Evolutionary conservation across 495 filamentous ascomycete species (phyloP), one percentile per base, ranked within the genome.

Genomic region (Xylaria telfairii): DNA sequence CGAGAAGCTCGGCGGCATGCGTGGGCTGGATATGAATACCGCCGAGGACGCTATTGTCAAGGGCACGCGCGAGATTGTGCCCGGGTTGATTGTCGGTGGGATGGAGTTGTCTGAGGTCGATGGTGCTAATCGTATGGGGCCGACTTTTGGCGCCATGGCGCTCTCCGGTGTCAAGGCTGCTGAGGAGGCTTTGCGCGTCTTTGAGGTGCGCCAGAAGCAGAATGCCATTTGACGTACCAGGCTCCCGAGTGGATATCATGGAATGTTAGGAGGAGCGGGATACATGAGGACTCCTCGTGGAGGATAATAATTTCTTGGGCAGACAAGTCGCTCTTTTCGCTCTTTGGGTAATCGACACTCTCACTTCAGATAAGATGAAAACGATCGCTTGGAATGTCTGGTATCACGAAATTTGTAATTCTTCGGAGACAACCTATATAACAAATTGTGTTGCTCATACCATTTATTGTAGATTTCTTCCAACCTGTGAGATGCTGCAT

Each of bases 91-190:
- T 74, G 91, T 95, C n/a, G 93, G 93, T 65, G 94, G 94, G 30
- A 97, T 97, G 94, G 93, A 97, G 82, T 81, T 96, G 77, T 92
- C 90, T 70, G 94, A 97, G 83, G 90, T 96, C 46, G 94, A 97
- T 76, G 93, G 92, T 30, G 92, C 92, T 64, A 95, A 95, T 82
- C 89, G 93, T 67, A 96, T 95, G 92, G 76, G 76, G 0, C 76
- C 76, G 5, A 78, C 76, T 4, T 78, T 78, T 26, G 76, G 92
- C 61, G 92, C 93, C 51, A 96, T 96, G 93, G 92, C 88, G 19
- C 84, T 96, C 49, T 89, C 84, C 70, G 93, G 93, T 75, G 92
- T 96, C 69, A 95, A 95, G 84, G 93, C 93, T 74, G 93, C 93
- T 46, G 92, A 97, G 84, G 93, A 93, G 83, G 90, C 90, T 21